phyloP scores from a whole-genome alignment of 495 filamentous ascomycete species.

The Lepidopterella palustris region DNA sequence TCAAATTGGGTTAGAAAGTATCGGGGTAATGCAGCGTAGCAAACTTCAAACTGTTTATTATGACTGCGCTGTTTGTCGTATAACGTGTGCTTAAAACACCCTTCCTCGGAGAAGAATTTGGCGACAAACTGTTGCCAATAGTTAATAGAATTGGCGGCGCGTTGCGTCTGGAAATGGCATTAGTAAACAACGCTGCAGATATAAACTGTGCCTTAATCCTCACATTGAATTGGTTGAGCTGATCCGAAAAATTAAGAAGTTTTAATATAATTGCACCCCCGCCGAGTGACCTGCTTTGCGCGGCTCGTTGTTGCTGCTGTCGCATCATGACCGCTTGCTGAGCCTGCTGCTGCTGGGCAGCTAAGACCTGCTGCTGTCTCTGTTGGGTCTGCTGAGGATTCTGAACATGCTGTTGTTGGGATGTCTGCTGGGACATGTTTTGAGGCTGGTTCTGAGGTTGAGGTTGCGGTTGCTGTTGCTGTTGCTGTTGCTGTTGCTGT shows the following conservation, averaged over 20 bases:
- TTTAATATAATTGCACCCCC: conserved; percentile 52
- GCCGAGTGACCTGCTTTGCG: conserved; percentile 21
- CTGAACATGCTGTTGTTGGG: conserved; percentile 36
- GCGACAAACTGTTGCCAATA: conserved; percentile 74
- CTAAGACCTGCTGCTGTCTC: conserved; percentile 34
- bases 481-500: conserved; percentile 42
- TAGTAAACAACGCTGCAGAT: not conserved
- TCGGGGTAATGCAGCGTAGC: conserved; percentile 63
- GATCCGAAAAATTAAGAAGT: conserved; percentile 63
- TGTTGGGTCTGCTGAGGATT: conserved; percentile 38
- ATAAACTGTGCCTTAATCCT: conserved; percentile 35
- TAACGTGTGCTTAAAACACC: conserved; percentile 62
- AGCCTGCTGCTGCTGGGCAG: conserved; percentile 26
- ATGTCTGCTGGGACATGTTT: conserved; percentile 33
- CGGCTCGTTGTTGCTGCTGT: conserved; percentile 24
- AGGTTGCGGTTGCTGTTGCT: conserved; percentile 42
- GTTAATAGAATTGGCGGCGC: conserved; percentile 45
- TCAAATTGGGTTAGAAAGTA: conserved; percentile 79
- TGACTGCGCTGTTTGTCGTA: conserved; percentile 41
- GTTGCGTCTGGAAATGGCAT: not conserved
- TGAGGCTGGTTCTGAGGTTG: conserved; percentile 38
- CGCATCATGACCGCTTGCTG: conserved; percentile 19
- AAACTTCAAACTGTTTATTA: conserved; percentile 70
- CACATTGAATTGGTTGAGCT: conserved; percentile 60
- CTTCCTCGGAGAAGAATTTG: conserved; percentile 64